These are phyloP conservation scores for Solanum ossicruentum DNA, from an alignment of 257 asterid genomes.

Conservation along the genomic window DNA sequence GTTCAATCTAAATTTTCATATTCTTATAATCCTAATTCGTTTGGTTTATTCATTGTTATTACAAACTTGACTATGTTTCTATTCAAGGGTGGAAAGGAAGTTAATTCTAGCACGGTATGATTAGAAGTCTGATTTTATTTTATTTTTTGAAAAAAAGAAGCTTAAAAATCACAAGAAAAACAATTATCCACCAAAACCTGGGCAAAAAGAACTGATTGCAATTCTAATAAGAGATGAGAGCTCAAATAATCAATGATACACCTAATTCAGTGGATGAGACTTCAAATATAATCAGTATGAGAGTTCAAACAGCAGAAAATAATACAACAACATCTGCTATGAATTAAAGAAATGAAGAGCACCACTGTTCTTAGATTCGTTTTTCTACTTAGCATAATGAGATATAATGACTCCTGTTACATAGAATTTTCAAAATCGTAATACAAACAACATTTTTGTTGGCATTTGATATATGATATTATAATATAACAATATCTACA, in stretches of 20 bases:
- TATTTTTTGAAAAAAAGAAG: no score
- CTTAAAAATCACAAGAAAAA: no score
- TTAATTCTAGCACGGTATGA: background rate
- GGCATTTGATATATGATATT: background rate
- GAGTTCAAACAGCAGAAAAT: no score
- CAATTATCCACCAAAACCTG: no score
- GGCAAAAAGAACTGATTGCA: no score
- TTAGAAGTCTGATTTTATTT: background rate
- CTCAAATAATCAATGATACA: background rate
- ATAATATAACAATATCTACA: background rate
- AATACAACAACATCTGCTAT: no score
- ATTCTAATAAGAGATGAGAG: background rate
- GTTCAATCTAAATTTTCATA: no score
- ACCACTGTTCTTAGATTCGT: background rate
- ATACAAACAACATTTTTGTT: background rate
- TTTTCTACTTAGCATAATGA: background rate
- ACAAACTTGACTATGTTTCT: slow-evolving; percentile 76
- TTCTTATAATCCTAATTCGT: background rate
- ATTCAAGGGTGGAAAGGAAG: background rate
- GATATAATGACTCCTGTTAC: background rate
- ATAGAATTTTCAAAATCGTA: background rate
- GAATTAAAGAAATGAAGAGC: background rate
- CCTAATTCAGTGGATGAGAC: background rate
- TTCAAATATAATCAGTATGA: no score
- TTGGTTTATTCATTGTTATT: slow-evolving; percentile 42